phyloP scores from a whole-genome alignment of 345 rosid species.

The Corchorus olitorius region DNA sequence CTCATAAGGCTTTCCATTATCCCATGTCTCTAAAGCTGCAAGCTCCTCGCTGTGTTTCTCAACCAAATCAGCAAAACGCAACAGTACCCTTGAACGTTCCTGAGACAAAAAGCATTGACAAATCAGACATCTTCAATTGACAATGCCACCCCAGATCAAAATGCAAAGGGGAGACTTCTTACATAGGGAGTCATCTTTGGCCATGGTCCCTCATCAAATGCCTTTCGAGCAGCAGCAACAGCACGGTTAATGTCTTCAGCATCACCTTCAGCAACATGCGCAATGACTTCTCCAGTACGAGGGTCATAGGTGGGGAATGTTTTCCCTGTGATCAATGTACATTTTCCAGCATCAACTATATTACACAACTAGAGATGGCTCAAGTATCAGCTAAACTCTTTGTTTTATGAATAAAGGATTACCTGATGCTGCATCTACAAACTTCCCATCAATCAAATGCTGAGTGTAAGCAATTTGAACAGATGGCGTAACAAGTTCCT shows the following conservation, averaged over 20 bases:
- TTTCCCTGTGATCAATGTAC: conserved; percentile 42
- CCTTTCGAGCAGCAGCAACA: conserved; percentile 75
- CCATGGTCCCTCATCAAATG: conserved; percentile 84
- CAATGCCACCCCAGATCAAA: background rate
- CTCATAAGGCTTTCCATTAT: conserved; percentile 85
- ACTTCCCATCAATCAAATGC: conserved; percentile 79
- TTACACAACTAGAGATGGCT: background rate
- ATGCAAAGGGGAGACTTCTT: background rate
- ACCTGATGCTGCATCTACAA: conserved; percentile 93
- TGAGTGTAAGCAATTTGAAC: conserved; percentile 67
- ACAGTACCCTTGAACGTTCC: conserved; percentile 79
- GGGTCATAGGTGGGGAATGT: conserved; percentile 70
- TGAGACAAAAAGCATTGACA: conserved; percentile 33
- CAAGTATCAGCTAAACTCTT: background rate
- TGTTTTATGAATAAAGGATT: background rate
- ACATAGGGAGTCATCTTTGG: conserved; percentile 72
- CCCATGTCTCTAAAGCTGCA: conserved; percentile 92
- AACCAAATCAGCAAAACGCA: conserved; percentile 81
- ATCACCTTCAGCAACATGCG: conserved; percentile 73
- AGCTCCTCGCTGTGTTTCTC: conserved; percentile 86
- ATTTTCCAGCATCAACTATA: conserved; percentile 4
- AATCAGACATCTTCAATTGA: background rate
- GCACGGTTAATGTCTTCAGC: conserved; percentile 65
- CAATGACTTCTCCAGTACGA: conserved; percentile 67
- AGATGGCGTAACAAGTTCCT: conserved; percentile 65